phyloP scores from a whole-genome alignment of 2,329 filamentous ascomycete genomes.

The Ophiostoma piceae region DNA sequence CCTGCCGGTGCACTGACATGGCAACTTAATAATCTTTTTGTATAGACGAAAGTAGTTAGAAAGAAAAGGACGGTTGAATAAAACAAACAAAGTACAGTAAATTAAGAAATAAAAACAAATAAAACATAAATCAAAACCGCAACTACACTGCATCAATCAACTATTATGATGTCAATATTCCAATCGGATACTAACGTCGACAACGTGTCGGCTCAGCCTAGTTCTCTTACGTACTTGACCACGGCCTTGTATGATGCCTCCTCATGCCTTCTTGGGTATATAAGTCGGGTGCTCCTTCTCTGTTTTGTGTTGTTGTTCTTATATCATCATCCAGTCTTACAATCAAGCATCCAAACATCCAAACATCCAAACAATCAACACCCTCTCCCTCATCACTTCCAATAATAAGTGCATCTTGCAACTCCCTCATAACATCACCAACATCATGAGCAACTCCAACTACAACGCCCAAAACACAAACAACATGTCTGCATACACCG shows the following conservation, averaged over 20 bases:
- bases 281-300: not conserved
- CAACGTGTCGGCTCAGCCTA: not conserved
- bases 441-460: not conserved
- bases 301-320: not conserved
- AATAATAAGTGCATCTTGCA: not conserved
- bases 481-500: constrained; percentile 19
- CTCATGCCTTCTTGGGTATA: not conserved
- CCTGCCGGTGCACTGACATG: not conserved
- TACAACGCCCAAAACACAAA: not conserved
- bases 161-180: not conserved
- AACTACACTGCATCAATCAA: not conserved
- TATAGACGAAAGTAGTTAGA: not conserved
- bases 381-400: not conserved
- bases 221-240: not conserved
- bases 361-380: not conserved
- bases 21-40: not conserved
- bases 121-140: not conserved
- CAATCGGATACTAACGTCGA: not conserved
- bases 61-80: not conserved
- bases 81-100: not conserved
- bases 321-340: too few species aligned
- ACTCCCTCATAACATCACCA: not conserved
- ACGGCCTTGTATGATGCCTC: not conserved
- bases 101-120: not conserved
- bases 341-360: not conserved